phyloP scores from a whole-genome alignment of 768 basidiomycete genomes.

The Sistotremastrum suecicum region DNA sequence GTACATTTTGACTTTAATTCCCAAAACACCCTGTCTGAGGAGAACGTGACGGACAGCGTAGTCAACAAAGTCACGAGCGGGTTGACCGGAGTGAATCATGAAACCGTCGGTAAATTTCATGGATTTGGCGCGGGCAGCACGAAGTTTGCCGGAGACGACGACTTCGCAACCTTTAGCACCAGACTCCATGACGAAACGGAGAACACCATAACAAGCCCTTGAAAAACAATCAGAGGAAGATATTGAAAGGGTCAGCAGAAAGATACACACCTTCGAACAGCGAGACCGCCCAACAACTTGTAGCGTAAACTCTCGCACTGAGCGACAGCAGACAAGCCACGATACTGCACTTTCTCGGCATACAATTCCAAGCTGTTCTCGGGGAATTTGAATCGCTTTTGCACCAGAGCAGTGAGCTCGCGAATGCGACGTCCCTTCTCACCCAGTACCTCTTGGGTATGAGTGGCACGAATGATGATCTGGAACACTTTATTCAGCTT shows the following conservation, averaged over 20 bases:
- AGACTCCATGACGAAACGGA: slow-evolving; percentile 99
- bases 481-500: slow-evolving; percentile 15
- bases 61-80: slow-evolving; percentile 91
- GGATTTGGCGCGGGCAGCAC: slow-evolving; percentile 98
- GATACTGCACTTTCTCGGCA: slow-evolving; percentile 97
- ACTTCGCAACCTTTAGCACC: slow-evolving; percentile 99
- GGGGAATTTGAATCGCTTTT: slow-evolving; percentile 99
- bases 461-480: slow-evolving; percentile 99
- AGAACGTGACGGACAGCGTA: slow-evolving; percentile 96
- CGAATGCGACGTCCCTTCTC: slow-evolving; percentile 99
- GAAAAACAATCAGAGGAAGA: neutral
- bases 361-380: slow-evolving; percentile 98
- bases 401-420: slow-evolving; percentile 94
- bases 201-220: slow-evolving; percentile 98
- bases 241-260: neutral
- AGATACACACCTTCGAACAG: slow-evolving; percentile 77
- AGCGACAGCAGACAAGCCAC: slow-evolving; percentile 95
- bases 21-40: slow-evolving; percentile 95
- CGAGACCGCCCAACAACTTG: slow-evolving; percentile 98
- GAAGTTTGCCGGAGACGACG: slow-evolving; percentile 98
- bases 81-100: slow-evolving; percentile 99
- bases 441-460: slow-evolving; percentile 97
- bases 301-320: slow-evolving; percentile 98
- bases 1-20: slow-evolving; percentile 99
- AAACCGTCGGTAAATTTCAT: slow-evolving; percentile 99